Base-by-base conservation (phyloP, 225 moss, liverwort and hornwort genomes). In the Anthoceros angustus region DNA sequence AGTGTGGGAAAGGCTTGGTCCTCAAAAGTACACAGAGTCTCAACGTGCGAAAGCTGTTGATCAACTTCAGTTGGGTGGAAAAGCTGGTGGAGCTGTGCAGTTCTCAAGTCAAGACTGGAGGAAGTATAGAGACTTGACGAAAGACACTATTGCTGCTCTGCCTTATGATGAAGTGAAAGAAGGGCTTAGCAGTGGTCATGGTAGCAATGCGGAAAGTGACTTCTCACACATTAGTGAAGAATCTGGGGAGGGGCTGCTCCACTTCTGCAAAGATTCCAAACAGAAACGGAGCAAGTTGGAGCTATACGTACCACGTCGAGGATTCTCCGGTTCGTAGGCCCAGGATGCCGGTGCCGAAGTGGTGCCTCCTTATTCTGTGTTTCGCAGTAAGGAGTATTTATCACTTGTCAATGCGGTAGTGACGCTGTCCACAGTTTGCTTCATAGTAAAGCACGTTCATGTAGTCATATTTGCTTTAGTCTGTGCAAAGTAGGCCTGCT, bases 1-100 rank as follows among this genome's bases (percentile, higher is more conserved):
- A 40, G 71, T 71, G 15, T 71, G 71, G 71, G 71, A 71, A 32
- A 71, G 71, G 71, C 65, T 71, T 20, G 71, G 71, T 2, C 64
- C 71, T 41, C 50, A 39, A 41, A 71, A 39, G 25, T 64, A 60
- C 18, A 2, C 65, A 61, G 39, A 24, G 15, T 39, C 55, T 48
- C 49, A 43, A 11, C 3, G 32, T 12, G 20, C 20, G 40, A 15
- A 42, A 10, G 0, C 39, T 7, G 66, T 46, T 14, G 1, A 66
- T 12, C 25, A 5, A 70, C 42, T 15, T 9, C 9, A 12, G 12
- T 16, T 20, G 11, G 32, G 32, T 32, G 32, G 32, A 32, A 70
- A 9, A 25, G 61, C 0, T 41, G 64, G 64, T 23, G 55, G 55
- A 55, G 55, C 55, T 55, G 55, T 23, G n/a, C 18, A 55, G 23